Conservation (phyloP, 2,329 filamentous ascomycete species). For the Graphium sp. region DNA sequence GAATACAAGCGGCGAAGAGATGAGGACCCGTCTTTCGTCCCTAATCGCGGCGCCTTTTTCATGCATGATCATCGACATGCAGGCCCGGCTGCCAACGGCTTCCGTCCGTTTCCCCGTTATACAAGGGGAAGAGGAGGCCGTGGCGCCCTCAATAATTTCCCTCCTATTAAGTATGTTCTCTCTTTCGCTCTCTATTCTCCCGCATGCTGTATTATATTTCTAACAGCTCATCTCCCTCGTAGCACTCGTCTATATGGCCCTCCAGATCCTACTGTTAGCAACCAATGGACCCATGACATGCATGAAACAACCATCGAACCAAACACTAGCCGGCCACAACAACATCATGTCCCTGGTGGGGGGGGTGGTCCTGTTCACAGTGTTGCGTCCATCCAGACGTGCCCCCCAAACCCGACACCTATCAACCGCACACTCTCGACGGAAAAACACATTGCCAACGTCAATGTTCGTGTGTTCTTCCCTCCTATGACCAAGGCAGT, state of each 20-base stretch:
- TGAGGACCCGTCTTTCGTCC: conserved; percentile 82
- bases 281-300: conserved; percentile 86
- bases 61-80: conserved; percentile 85
- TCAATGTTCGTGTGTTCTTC: conserved; percentile 67
- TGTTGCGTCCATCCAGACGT: conserved; percentile 35
- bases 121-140: conserved; percentile 46
- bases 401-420: conserved; percentile 40
- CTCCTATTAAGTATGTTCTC: conserved; percentile 44
- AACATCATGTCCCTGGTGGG: no score
- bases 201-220: no score
- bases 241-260: conserved; percentile 16
- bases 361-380: conserved; percentile 39
- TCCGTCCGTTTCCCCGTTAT: conserved; percentile 48
- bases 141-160: conserved; percentile 40
- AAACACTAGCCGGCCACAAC: conserved; percentile 10
- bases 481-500: conserved; percentile 58
- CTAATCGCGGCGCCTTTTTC: conserved; percentile 88
- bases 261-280: conserved; percentile 48
- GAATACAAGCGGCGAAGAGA: conserved; percentile 80
- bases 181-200: conserved; percentile 1
- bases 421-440: conserved; percentile 70
- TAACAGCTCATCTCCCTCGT: neutral
- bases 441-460: conserved; percentile 69
- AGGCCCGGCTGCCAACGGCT: conserved; percentile 61
- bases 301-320: conserved; percentile 53